A percentile compares a stretch with the other conserved stretches of the same genome.
Conservation (phyloP, 139 green algal species). For the Ettlia oleoabundans region DNA sequence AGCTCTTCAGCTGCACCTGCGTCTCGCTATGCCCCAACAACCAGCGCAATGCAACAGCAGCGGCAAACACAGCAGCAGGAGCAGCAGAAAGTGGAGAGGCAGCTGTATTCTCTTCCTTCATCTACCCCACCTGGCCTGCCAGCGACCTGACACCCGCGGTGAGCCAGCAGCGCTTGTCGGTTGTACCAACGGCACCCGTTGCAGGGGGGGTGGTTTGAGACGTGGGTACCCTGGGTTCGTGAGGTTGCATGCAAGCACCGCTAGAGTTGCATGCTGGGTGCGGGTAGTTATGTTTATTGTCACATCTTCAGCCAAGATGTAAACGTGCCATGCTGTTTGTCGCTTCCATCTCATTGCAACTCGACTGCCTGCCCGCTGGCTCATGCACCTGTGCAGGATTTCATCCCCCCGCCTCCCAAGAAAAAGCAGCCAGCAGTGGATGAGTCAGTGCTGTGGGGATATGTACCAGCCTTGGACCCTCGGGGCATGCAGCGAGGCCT, state of each 20-base stretch:
- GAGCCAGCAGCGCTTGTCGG: neutral
- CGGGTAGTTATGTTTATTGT: too few relatives aligned
- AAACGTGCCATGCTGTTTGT: too few relatives aligned
- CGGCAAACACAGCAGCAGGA: neutral
- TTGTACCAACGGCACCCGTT: neutral
- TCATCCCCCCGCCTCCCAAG: neutral
- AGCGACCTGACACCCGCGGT: neutral
- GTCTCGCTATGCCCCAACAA: neutral
- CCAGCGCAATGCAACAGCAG: neutral
- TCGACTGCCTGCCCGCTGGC: too few relatives aligned
- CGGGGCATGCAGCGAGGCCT: conserved; percentile 25
- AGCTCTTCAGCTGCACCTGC: neutral
- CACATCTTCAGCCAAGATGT: too few relatives aligned
- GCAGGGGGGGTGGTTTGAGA: neutral
- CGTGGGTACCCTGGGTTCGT: too few relatives aligned
- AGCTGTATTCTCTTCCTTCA: conserved; percentile 17
- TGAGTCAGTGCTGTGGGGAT: conserved; percentile 27
- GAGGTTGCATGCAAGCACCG: neutral
- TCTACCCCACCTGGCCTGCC: conserved; percentile 30
- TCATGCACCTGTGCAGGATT: too few relatives aligned
- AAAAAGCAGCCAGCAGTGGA: neutral
- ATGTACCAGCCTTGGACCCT: conserved; percentile 18
- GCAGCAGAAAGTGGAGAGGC: neutral
- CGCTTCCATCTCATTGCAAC: too few relatives aligned
- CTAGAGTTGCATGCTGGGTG: too few relatives aligned